phyloP scores from a whole-genome alignment of 768 basidiomycete species.

The Naganishia vishniacii region DNA sequence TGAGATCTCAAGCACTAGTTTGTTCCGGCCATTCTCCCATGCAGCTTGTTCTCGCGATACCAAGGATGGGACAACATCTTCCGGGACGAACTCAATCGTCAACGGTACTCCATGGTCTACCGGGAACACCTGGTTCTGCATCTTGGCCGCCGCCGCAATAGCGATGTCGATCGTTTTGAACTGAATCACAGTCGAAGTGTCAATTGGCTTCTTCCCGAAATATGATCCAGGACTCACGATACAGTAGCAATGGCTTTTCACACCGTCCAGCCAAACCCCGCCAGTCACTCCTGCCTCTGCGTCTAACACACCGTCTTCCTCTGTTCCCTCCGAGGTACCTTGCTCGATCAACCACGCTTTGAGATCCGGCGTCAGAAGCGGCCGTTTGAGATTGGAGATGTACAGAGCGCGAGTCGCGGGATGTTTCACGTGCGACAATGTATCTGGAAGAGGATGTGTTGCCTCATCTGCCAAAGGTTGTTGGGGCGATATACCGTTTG shows the following conservation, averaged over 20 bases:
- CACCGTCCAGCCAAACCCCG: slow-evolving; percentile 25
- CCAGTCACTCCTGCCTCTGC: slow-evolving; percentile 19
- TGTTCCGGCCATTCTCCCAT: slow-evolving; percentile 45
- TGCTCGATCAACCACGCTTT: slow-evolving; percentile 32
- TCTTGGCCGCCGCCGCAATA: slow-evolving; percentile 18
- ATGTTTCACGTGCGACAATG: slow-evolving; percentile 39
- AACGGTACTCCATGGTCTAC: slow-evolving; percentile 25
- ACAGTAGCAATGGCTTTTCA: slow-evolving; percentile 28
- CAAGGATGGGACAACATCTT: slow-evolving; percentile 34
- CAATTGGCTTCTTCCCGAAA: neutral
- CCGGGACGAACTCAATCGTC: slow-evolving; percentile 42
- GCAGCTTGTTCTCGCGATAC: slow-evolving; percentile 44
- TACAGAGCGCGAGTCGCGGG: slow-evolving; percentile 44
- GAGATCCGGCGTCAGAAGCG: slow-evolving; percentile 36
- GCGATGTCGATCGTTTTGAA: slow-evolving; percentile 18
- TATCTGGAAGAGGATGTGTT: slow-evolving; percentile 29
- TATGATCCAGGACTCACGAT: slow-evolving; percentile 1
- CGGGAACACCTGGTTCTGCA: slow-evolving; percentile 31
- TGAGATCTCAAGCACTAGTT: slow-evolving; percentile 37
- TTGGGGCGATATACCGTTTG: too few species aligned
- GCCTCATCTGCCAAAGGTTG: neutral
- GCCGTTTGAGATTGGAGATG: slow-evolving; percentile 46
- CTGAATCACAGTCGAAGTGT: neutral
- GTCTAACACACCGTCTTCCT: slow-evolving; percentile 20
- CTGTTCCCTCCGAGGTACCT: slow-evolving; percentile 21